Percentiles rank a stretch among this genome's conserved stretches.
Conservation (phyloP, 1,284 basidiomycete species). For the Cutaneotrichosporon sp. region DNA sequence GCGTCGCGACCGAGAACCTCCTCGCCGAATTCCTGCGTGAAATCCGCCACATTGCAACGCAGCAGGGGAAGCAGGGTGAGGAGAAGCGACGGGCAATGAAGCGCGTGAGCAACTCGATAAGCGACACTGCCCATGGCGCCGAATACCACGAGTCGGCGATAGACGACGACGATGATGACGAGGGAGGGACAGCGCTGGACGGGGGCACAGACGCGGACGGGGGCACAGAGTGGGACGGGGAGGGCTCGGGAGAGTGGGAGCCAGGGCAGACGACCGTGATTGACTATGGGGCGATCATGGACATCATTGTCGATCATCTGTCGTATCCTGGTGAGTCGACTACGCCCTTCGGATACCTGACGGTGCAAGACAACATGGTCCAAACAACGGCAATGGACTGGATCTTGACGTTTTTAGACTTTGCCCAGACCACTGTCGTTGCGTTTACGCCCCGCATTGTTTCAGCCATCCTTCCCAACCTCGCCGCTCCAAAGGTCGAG, state of each 20-base stretch:
- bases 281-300: conserved; percentile 85
- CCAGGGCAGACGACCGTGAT: conserved; percentile 90
- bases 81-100: conserved; percentile 11
- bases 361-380: conserved; percentile 69
- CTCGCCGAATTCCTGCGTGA: conserved; percentile 90
- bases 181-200: conserved; percentile 21
- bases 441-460: conserved; percentile 91
- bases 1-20: conserved; percentile 83
- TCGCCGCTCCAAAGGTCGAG: conserved; percentile 57
- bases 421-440: conserved; percentile 85
- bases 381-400: conserved; percentile 83
- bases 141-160: conserved; percentile 14
- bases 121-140: conserved; percentile 12
- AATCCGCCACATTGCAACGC: conserved; percentile 74
- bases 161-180: conserved; percentile 24
- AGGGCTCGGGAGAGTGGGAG: conserved; percentile 62
- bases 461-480: conserved; percentile 84
- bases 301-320: conserved; percentile 88
- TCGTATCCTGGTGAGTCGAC: conserved; percentile 68
- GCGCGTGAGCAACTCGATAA: conserved; percentile 23
- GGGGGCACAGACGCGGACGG: conserved; percentile 30
- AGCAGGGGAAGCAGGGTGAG: conserved; percentile 54
- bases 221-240: conserved; percentile 41
- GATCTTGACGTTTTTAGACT: conserved; percentile 84
- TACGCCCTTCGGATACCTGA: no score